A percentile compares a stretch with the other conserved stretches of the same genome.
Conservation (phyloP, 495 filamentous ascomycete species). For the Penicillium waksmanii region DNA sequence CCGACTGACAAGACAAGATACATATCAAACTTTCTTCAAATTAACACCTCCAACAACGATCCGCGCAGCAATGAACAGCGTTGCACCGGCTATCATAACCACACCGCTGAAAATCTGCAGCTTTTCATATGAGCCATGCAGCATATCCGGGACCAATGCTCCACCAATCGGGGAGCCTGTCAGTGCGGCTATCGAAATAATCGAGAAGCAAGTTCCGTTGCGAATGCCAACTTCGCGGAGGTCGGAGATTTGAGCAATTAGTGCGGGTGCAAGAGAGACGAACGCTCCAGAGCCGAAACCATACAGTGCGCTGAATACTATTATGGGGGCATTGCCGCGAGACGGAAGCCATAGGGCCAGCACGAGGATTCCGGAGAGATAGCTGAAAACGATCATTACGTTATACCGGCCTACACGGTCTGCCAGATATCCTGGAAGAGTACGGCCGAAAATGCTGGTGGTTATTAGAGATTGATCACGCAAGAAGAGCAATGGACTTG, state of each 20-base stretch:
- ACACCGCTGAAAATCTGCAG: conserved; percentile 71
- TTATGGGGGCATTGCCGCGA: conserved; percentile 59
- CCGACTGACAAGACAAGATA: background rate
- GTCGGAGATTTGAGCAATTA: conserved; percentile 73
- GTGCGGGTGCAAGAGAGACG: conserved; percentile 60
- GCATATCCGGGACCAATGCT: conserved; percentile 58
- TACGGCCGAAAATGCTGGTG: conserved; percentile 70
- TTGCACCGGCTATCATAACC: conserved; percentile 55
- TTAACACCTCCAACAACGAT: conserved; percentile 39
- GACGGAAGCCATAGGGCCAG: conserved; percentile 73
- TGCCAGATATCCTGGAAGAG: conserved; percentile 69
- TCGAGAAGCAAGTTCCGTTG: conserved; percentile 68
- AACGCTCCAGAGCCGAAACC: conserved; percentile 76
- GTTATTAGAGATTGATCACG: conserved; percentile 3
- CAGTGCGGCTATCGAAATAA: conserved; percentile 65
- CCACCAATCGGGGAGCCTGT: conserved; percentile 76
- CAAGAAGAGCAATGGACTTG: background rate
- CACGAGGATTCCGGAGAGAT: conserved; percentile 62
- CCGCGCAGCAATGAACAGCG: conserved; percentile 51
- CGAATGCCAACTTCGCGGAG: conserved; percentile 73
- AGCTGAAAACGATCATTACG: conserved; percentile 65
- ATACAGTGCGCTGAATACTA: conserved; percentile 68
- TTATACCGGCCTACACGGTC: conserved; percentile 78
- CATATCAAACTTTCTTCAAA: conserved; percentile 35
- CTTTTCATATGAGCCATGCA: conserved; percentile 58